Conservation (phyloP, 2,329 filamentous ascomycete species). For the Dothistroma pini region DNA sequence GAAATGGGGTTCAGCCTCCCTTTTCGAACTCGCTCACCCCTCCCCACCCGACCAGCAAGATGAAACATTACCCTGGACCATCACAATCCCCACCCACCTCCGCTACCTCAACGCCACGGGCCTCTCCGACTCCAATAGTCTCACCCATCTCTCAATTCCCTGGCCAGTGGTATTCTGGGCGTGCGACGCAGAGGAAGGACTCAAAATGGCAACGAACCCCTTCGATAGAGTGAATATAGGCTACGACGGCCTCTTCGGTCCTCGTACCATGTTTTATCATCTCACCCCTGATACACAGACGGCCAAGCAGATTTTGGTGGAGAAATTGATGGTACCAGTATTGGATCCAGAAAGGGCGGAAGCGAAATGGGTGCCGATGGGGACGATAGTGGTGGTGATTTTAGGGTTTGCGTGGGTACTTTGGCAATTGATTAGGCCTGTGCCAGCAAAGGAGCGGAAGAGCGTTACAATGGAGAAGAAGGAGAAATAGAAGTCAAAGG, state of each 20-base stretch:
- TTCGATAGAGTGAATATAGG: conserved; percentile 84
- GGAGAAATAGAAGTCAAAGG: conserved; percentile 3
- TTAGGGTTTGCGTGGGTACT: conserved; percentile 45
- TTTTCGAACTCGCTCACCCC: conserved; percentile 64
- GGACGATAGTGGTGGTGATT: conserved; percentile 43
- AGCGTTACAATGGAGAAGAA: conserved; percentile 3
- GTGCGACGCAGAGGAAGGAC: conserved; percentile 63
- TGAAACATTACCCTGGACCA: no score
- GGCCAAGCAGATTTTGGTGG: conserved; percentile 18
- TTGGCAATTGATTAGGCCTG: conserved; percentile 37
- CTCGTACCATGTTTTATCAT: conserved; percentile 80
- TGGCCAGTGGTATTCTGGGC: conserved; percentile 91
- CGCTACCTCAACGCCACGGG: conserved; percentile 61
- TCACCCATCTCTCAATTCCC: conserved; percentile 46
- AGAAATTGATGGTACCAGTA: conserved; percentile 38
- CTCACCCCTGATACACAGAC: conserved; percentile 33
- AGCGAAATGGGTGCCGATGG: conserved; percentile 38
- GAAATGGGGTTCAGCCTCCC: conserved; percentile 73
- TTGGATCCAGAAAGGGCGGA: conserved; percentile 36
- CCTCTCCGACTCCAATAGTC: conserved; percentile 25
- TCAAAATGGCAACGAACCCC: conserved; percentile 70
- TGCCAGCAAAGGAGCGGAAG: not conserved
- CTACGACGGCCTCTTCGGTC: conserved; percentile 76
- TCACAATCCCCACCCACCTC: conserved; percentile 75
- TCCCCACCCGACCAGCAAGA: conserved; percentile 1